Evolutionary conservation across 768 basidiomycete species (phyloP).

Genomic region (Rhizopogon sp.): DNA sequence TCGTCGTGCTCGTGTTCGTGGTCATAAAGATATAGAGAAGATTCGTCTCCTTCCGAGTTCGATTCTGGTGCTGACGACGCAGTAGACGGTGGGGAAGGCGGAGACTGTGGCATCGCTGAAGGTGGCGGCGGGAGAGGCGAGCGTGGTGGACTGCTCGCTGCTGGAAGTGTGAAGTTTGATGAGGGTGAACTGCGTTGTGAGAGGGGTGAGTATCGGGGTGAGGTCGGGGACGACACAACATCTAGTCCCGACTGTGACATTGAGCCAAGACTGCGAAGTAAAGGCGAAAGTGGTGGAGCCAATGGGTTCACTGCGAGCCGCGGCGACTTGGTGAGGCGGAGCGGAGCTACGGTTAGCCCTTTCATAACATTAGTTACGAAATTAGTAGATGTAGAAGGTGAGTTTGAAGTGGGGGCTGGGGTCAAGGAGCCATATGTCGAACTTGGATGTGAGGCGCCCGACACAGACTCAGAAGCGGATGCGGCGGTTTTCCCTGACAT

Average conservation of each 20-base stretch:
- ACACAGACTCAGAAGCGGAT: conserved; percentile 10
- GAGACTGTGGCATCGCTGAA: not conserved
- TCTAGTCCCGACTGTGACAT: conserved; percentile 7
- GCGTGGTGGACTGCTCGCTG: not conserved
- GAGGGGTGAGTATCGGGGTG: conserved; percentile 20
- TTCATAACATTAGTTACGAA: not conserved
- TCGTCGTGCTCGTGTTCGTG: conserved; percentile 12
- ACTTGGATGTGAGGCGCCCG: conserved; percentile 10
- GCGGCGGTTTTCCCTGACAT: conserved; percentile 8
- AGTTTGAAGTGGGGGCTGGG: conserved; percentile 7
- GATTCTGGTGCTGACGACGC: not conserved
- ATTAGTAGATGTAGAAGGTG: not conserved
- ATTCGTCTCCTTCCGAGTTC: not conserved
- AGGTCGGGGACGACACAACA: conserved; percentile 2
- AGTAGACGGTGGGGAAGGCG: conserved; percentile 7
- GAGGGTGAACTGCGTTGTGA: conserved; percentile 18
- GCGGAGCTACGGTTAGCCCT: conserved; percentile 16
- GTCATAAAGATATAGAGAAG: not conserved
- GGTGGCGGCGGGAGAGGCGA: conserved; percentile 7
- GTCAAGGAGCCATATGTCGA: conserved; percentile 4
- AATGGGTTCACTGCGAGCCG: conserved; percentile 12
- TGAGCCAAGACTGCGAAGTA: conserved; percentile 3
- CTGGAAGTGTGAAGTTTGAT: not conserved
- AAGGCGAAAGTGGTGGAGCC: conserved; percentile 7
- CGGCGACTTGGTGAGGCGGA: conserved; percentile 22